phyloP scores from a whole-genome alignment of 1,139 yeast species.

The Hanseniaspora gamundiae region DNA sequence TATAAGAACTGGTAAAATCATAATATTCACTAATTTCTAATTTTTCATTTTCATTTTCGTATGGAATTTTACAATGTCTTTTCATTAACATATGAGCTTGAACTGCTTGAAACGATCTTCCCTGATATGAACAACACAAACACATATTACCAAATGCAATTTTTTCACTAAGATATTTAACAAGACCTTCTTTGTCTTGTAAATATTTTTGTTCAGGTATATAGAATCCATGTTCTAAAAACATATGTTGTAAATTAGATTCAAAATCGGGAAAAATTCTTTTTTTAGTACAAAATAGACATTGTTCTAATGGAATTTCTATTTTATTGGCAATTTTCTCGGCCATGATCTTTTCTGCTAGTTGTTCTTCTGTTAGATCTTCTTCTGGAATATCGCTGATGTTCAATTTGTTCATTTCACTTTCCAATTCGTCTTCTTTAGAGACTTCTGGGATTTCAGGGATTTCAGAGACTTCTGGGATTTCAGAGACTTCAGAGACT shows the following conservation, averaged over 20 bases:
- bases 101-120: conserved; percentile 73
- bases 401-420: conserved; percentile 11
- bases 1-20: conserved; percentile 59
- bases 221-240: conserved; percentile 64
- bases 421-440: no score
- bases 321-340: conserved; percentile 50
- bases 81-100: conserved; percentile 87
- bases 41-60: conserved; percentile 73
- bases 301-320: conserved; percentile 59
- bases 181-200: conserved; percentile 58
- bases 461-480: neutral
- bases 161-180: conserved; percentile 77
- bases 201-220: conserved; percentile 73
- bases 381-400: conserved; percentile 4
- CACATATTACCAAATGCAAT: conserved; percentile 88
- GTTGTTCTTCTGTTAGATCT: conserved; percentile 30
- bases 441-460: neutral
- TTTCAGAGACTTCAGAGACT: neutral
- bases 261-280: conserved; percentile 33
- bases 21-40: conserved; percentile 84
- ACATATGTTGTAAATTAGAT: conserved; percentile 64
- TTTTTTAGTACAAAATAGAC: conserved; percentile 64
- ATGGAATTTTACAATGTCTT: conserved; percentile 83
- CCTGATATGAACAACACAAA: conserved; percentile 75
- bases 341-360: conserved; percentile 27